Conservation (phyloP, 768 basidiomycete genomes). For the Lactifluus subvellereus region DNA sequence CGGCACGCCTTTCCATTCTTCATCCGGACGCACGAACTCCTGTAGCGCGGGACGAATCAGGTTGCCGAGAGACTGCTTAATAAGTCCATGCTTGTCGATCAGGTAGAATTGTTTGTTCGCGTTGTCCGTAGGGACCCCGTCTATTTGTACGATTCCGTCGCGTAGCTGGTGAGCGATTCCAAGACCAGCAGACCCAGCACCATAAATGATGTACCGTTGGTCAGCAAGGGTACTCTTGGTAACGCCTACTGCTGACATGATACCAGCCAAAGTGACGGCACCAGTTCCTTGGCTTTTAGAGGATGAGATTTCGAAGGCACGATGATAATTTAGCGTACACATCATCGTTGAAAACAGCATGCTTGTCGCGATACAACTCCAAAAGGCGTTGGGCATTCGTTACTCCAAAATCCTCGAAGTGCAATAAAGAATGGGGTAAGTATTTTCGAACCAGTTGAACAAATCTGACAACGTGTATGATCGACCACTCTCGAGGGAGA, state of each 20-base stretch:
- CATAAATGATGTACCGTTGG: slow-evolving; percentile 74
- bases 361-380: slow-evolving; percentile 53
- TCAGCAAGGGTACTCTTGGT: slow-evolving; percentile 60
- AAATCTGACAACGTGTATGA: slow-evolving; percentile 41
- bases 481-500: neutral
- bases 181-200: slow-evolving; percentile 76
- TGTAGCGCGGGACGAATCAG: slow-evolving; percentile 43
- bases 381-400: slow-evolving; percentile 68
- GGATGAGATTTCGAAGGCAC: neutral
- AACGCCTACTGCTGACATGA: slow-evolving; percentile 64
- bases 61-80: slow-evolving; percentile 44
- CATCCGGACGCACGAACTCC: slow-evolving; percentile 53
- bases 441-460: slow-evolving; percentile 72
- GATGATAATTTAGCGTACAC: slow-evolving; percentile 40
- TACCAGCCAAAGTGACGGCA: slow-evolving; percentile 63
- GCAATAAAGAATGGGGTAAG: slow-evolving; percentile 57
- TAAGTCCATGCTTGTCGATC: slow-evolving; percentile 61
- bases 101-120: slow-evolving; percentile 67
- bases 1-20: slow-evolving; percentile 45
- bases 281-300: slow-evolving; percentile 62
- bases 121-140: slow-evolving; percentile 44
- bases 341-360: slow-evolving; percentile 80
- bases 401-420: slow-evolving; percentile 85
- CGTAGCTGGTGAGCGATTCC: slow-evolving; percentile 74
- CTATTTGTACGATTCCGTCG: slow-evolving; percentile 61